These are phyloP conservation scores for Amphirosellinia nigrospora DNA, from an alignment of 495 filamentous ascomycete species.

Conservation along the genomic window DNA sequence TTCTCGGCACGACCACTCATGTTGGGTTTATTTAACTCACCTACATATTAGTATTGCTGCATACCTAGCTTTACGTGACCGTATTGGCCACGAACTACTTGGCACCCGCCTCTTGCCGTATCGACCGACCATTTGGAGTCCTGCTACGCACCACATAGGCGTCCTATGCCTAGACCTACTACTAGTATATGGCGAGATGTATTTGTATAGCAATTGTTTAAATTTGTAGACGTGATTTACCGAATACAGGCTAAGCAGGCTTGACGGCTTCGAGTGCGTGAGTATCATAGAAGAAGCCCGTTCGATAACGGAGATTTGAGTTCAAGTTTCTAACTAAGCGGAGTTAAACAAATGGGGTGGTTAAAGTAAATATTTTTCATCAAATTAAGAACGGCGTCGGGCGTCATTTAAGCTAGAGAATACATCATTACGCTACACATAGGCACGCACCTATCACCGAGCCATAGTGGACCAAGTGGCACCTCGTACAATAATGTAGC, in stretches of 20 bases:
- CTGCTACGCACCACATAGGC: neutral
- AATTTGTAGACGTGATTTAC: neutral
- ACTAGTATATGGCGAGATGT: neutral
- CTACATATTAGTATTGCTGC: neutral
- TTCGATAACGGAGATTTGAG: conserved; percentile 1
- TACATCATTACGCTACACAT: neutral
- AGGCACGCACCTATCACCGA: neutral
- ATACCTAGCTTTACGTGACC: neutral
- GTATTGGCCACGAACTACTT: conserved; percentile 4
- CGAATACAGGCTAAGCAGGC: neutral
- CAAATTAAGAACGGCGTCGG: neutral
- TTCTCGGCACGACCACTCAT: neutral
- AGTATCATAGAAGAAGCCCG: neutral
- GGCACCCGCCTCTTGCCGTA: conserved; percentile 3
- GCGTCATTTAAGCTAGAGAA: neutral
- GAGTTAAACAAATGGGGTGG: neutral
- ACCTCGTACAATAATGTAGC: neutral
- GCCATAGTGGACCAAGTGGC: neutral
- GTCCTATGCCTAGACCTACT: neutral
- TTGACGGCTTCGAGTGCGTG: neutral
- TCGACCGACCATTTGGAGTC: neutral
- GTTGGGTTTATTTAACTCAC: neutral
- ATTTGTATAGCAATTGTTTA: too few species aligned
- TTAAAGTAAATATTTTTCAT: neutral
- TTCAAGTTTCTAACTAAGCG: neutral